Base-by-base conservation (phyloP, 352 stramenopile species). In the Globisporangium ultimum region DNA sequence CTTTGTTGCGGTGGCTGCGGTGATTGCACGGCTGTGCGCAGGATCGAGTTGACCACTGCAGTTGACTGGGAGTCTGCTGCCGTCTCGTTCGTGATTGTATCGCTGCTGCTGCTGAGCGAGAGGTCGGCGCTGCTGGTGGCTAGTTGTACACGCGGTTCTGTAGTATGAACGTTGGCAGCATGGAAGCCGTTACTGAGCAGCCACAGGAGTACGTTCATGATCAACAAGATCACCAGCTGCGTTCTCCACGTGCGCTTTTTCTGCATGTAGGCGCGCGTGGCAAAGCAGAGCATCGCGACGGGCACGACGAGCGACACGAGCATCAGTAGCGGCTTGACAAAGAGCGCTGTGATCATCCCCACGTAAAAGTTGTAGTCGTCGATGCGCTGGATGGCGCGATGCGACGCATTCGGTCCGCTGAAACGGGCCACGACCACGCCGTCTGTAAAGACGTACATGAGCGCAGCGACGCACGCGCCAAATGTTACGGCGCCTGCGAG, bases 131-230 rank as follows among this genome's bases (percentile, higher is more conserved):
- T 58, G 45, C 47, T 45, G 18, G 83, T 70, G 9, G 70, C 66
- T 21, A 59, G 48, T 10, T 71, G 51, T 1, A 76, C 47, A 42
- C 53, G 52, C 4, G 58, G 59, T 10, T 61, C 55, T 24, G 74
- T 20, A 15, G 77, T 55, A 20, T 80, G 76, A 22, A 88, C 74
- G 52, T 89, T 79, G 6, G 80, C 20, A 2, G 73, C 71, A 59
- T 78, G 68, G 53, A 89, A 85, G 21, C 78, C 70, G 55, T 87
- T 91, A 38, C 71, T 70, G n/a, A 91, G 64, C n/a, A 87, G 61
- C 69, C 74, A 89, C 10, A 88, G 45, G 40, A 84, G 52, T n/a
- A 72, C 55, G 41, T 75, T 74, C 8, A 64, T 67, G 20, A 82
- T 24, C 14, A 72, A 46, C 4, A 70, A 66, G 20, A 84, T 36